Conservation (phyloP, 495 filamentous ascomycete species). For the Amniculicola lignicola region DNA sequence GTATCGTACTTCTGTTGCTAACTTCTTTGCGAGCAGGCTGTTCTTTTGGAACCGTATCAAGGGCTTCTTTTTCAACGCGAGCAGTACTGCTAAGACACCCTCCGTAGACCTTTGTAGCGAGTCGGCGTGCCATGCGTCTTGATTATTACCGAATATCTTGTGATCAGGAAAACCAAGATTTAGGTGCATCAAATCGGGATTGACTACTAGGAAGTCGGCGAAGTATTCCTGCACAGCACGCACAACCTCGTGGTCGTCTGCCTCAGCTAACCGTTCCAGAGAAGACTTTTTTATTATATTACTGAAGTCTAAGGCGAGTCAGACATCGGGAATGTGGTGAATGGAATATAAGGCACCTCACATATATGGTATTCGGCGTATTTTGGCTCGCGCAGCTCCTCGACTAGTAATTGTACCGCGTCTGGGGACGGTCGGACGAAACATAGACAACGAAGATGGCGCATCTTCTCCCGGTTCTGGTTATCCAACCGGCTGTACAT, state of each 20-base stretch:
- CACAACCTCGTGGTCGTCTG: constrained; percentile 97
- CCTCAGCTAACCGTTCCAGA: constrained; percentile 88
- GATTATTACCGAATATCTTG: constrained; percentile 68
- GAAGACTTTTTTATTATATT: constrained; percentile 97
- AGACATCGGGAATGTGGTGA: constrained; percentile 72
- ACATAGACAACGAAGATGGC: constrained; percentile 88
- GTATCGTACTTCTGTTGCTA: constrained; percentile 88
- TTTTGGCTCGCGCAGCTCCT: constrained; percentile 92
- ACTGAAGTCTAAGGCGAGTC: constrained; percentile 65
- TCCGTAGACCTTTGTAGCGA: constrained; percentile 79
- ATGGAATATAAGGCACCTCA: constrained; percentile 83
- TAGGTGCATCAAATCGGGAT: constrained; percentile 87
- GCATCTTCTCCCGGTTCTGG: constrained; percentile 89
- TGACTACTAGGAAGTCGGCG: constrained; percentile 90
- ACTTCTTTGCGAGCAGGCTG: constrained; percentile 83
- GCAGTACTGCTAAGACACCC: constrained; percentile 73
- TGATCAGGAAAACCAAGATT: constrained; percentile 70
- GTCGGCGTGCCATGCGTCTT: constrained; percentile 88
- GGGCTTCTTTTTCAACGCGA: constrained; percentile 93
- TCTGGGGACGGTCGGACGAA: constrained; percentile 89
- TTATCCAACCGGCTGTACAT: constrained; percentile 73
- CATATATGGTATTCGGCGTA: constrained; percentile 97
- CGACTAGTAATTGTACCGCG: constrained; percentile 88
- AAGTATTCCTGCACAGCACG: constrained; percentile 91
- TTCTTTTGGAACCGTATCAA: constrained; percentile 92